Evolutionary conservation across 73 alveolate genomes (phyloP).

Genomic region (Paramecium primaurelia): DNA sequence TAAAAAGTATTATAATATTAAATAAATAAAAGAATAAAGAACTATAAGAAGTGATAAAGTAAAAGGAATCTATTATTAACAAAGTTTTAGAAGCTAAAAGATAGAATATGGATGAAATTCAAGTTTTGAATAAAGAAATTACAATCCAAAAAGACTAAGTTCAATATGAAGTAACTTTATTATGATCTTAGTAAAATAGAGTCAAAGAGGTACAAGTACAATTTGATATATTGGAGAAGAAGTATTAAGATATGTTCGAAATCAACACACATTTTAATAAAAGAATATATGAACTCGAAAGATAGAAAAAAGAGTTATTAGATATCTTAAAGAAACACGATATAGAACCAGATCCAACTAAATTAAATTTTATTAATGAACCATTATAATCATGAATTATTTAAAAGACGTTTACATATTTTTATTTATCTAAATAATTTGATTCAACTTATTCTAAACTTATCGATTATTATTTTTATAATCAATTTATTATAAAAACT

Average conservation of each 20-base stretch:
- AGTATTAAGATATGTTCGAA: constrained; percentile 44
- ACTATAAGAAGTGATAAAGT: constrained; percentile 1
- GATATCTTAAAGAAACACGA: constrained; percentile 12
- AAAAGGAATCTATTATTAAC: constrained; percentile 30
- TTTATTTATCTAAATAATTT: no score
- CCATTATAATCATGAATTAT: background rate
- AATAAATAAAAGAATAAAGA: background rate
- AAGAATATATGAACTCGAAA: constrained; percentile 39
- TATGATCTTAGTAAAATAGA: background rate
- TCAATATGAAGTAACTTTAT: background rate
- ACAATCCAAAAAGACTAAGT: background rate
- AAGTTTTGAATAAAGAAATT: background rate
- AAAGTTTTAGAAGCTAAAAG: constrained; percentile 28
- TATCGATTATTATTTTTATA: no score
- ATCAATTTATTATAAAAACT: no score
- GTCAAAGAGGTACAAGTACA: background rate
- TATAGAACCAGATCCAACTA: constrained; percentile 45
- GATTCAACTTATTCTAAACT: no score
- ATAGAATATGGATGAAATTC: background rate
- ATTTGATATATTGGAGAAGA: background rate
- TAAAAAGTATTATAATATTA: background rate
- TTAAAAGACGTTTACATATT: no score
- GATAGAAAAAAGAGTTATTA: constrained; percentile 26
- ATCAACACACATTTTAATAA: constrained; percentile 34
- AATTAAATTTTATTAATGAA: background rate